Percentiles rank a stretch among this genome's conserved stretches.
phyloP scores from a whole-genome alignment of 2,329 filamentous ascomycete genomes.

The Talaromyces funiculosus region DNA sequence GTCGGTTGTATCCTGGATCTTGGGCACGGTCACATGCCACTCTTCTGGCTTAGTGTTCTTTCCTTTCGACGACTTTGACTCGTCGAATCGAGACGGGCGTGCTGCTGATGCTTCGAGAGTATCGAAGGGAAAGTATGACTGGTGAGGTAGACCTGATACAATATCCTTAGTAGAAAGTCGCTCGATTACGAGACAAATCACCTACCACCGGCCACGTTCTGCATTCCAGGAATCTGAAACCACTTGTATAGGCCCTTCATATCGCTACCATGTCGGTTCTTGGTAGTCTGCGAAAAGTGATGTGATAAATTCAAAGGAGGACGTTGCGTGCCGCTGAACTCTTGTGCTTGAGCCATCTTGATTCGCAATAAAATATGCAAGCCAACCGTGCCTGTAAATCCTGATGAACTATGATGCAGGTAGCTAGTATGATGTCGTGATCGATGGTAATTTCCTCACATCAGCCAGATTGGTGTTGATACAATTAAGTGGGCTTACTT shows the following conservation, averaged over 20 bases:
- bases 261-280: slow-evolving; percentile 56
- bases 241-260: slow-evolving; percentile 86
- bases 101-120: slow-evolving; percentile 79
- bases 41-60: slow-evolving; percentile 29
- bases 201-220: slow-evolving; percentile 55
- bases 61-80: slow-evolving; percentile 42
- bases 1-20: slow-evolving; percentile 55
- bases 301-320: slow-evolving; percentile 70
- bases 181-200: background rate
- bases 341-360: background rate
- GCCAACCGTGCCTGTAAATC: background rate
- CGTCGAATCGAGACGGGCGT: slow-evolving; percentile 66
- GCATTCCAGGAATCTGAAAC: slow-evolving; percentile 60
- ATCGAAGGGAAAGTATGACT: slow-evolving; percentile 81
- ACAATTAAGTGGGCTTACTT: no score
- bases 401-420: background rate
- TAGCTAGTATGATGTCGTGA: background rate
- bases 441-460: background rate
- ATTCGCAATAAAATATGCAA: background rate
- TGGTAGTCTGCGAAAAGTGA: slow-evolving; percentile 67
- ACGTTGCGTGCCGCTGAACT: slow-evolving; percentile 23
- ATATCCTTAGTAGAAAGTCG: background rate
- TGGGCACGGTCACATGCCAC: slow-evolving; percentile 66
- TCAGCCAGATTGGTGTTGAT: background rate
- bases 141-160: slow-evolving; percentile 66